Base-by-base conservation (phyloP, 192 early-diverging fungal species). In the Obelidium mucronatum region DNA sequence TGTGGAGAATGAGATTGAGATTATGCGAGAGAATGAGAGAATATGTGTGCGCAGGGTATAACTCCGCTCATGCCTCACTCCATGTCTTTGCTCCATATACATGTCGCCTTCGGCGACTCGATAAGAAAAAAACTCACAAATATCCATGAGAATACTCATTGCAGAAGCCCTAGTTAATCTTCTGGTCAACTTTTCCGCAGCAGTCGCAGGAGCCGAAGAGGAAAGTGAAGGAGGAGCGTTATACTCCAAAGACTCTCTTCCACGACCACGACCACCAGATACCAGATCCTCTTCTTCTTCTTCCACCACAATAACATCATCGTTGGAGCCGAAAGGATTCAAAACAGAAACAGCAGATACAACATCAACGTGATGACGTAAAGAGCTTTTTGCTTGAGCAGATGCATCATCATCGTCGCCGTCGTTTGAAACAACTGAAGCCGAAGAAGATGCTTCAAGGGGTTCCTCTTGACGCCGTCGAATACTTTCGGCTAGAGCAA, bases 101-200 rank as follows among this genome's bases (percentile, higher is more conserved):
- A n/a, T n/a, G n/a, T n/a, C n/a, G n/a, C 28, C 24, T 51, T 26
- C 6, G 40, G 44, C n/a, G n/a, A 13, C 24, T 40, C 40, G 66
- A 48, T 1, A 58, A 36, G 22, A 19, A 64, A 30, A 31, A 30
- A 6, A 67, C 76, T 68, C 67, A 77, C 76, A 34, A 61, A 77
- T 70, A 36, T 66, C 67, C 76, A 77, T 77, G 11, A 77, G 28
- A 37, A 77, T 77, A 70, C 63, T 77, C 15, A 77, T 24, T 22
- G 73, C 73, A 17, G 73, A 74, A 3, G 78, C 66, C 30, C 78
- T 42, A 22, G 72, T 74, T 11, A 75, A 39, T 30, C 59, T 13
- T 58, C 56, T 74, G 24, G 63, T 54, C 35, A 37, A 3, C 31
- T 58, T 66, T 59, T 75, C 67, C 56, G 30, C 59, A n/a, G 48